These are phyloP conservation scores for Fusarium sp. DNA, from an alignment of 2,329 filamentous ascomycete genomes.

Conservation along the genomic window DNA sequence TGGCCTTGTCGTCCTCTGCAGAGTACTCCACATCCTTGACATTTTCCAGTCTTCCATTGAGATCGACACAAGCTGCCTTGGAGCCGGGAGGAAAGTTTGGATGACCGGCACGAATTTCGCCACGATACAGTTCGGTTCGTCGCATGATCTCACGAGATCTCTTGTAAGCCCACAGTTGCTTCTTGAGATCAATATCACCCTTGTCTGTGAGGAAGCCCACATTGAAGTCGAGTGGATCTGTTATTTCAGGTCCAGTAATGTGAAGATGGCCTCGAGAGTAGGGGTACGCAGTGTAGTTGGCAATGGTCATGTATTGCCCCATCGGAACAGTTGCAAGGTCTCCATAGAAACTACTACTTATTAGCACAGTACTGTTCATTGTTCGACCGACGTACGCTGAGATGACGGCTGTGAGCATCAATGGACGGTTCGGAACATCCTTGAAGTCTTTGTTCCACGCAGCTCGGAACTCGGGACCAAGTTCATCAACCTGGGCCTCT, in stretches of 20 bases:
- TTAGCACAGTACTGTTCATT: not conserved
- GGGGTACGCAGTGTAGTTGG: constrained; percentile 56
- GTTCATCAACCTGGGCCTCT: constrained; percentile 61
- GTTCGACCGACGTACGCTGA: constrained; percentile 34
- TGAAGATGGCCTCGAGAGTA: constrained; percentile 72
- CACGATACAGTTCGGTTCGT: constrained; percentile 65
- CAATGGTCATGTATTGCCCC: constrained; percentile 64
- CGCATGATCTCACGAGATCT: constrained; percentile 71
- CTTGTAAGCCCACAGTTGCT: constrained; percentile 74
- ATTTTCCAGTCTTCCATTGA: constrained; percentile 52
- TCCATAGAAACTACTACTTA: constrained; percentile 51
- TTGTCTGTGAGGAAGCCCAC: constrained; percentile 67
- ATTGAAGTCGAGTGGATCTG: constrained; percentile 65
- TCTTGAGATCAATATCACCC: constrained; percentile 71
- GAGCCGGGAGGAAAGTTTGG: constrained; percentile 58
- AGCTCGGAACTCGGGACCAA: constrained; percentile 65
- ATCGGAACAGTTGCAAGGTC: constrained; percentile 53
- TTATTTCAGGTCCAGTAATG: constrained; percentile 60
- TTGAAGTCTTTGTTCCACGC: constrained; percentile 69
- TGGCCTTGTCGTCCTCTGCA: constrained; percentile 61
- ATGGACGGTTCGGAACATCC: constrained; percentile 55
- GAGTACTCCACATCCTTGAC: constrained; percentile 60
- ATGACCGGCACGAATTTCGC: constrained; percentile 58
- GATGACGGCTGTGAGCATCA: constrained; percentile 57
- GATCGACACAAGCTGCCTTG: constrained; percentile 58